Conservation (phyloP, 2,329 filamentous ascomycete genomes). For the Epichloe baconii region DNA sequence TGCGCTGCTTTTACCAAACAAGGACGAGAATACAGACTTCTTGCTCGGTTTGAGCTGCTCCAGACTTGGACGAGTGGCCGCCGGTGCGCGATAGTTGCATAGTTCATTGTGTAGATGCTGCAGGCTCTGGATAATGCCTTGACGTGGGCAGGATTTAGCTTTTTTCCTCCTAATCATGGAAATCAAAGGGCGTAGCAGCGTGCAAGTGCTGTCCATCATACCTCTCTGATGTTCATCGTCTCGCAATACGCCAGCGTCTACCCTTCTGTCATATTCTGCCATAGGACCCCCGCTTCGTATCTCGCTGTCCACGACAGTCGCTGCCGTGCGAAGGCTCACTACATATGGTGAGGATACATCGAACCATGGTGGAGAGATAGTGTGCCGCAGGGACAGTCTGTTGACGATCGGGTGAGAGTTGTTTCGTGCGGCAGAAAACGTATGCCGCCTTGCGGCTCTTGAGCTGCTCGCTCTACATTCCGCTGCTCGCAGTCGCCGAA, state of each 20-base stretch:
- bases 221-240: slow-evolving; percentile 89
- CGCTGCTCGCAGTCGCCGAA: slow-evolving; percentile 9
- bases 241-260: slow-evolving; percentile 57
- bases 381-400: neutral
- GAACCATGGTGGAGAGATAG: neutral
- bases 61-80: slow-evolving; percentile 63
- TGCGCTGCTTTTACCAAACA: slow-evolving; percentile 41
- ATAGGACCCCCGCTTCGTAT: slow-evolving; percentile 53
- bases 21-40: slow-evolving; percentile 44
- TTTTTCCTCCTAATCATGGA: neutral
- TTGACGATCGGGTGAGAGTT: neutral
- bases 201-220: slow-evolving; percentile 21
- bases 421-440: neutral
- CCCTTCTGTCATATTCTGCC: slow-evolving; percentile 75
- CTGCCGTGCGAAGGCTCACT: slow-evolving; percentile 12
- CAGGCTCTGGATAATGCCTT: slow-evolving; percentile 76
- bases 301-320: slow-evolving; percentile 13
- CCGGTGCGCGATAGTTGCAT: slow-evolving; percentile 55
- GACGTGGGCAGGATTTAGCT: neutral
- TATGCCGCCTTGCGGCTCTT: slow-evolving; percentile 1
- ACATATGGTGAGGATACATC: neutral
- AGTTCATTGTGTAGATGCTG: slow-evolving; percentile 84
- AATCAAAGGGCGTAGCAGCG: slow-evolving; percentile 6
- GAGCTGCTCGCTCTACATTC: slow-evolving; percentile 3
- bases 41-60: slow-evolving; percentile 48